Conservation (phyloP, 306 rosid species). For the Vigna reflexopilosa region DNA sequence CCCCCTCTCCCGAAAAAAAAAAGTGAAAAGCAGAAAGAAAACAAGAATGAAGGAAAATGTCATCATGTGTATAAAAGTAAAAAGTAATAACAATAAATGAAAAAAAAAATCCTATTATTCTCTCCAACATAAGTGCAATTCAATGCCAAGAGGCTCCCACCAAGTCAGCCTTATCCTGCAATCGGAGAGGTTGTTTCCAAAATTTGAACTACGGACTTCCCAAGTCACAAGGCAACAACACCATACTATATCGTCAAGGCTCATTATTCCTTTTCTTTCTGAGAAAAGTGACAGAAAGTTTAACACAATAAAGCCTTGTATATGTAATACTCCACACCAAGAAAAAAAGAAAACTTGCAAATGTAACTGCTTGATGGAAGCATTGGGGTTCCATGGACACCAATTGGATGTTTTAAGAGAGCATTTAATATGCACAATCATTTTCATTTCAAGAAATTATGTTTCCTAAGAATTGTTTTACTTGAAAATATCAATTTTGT, state of each 20-base stretch:
- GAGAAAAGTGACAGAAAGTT: not conserved
- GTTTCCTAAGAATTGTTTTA: too few relatives aligned
- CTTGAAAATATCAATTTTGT: not conserved
- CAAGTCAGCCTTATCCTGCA: not conserved
- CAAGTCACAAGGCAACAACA: not conserved
- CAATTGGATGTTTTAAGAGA: not conserved
- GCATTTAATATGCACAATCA: not conserved
- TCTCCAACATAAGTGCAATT: not conserved
- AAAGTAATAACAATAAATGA: not conserved
- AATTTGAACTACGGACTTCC: not conserved
- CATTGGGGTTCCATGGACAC: not conserved
- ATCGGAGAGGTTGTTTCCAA: not conserved
- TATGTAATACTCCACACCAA: too few relatives aligned
- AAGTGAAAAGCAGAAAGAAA: conserved; percentile 8
- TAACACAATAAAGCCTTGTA: not conserved
- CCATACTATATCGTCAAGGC: not conserved
- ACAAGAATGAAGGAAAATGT: not conserved
- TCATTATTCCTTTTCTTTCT: conserved; percentile 2
- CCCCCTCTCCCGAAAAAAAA: not conserved
- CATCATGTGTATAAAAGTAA: not conserved
- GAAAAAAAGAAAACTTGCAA: not conserved
- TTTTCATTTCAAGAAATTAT: not conserved
- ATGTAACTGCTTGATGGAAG: not conserved
- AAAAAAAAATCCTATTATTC: not conserved
- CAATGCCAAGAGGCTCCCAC: not conserved